Evolutionary conservation across 2,329 filamentous ascomycete species (phyloP), one percentile per base, ranked within the genome.

Genomic region (Chrysosporium queenslandicum): DNA sequence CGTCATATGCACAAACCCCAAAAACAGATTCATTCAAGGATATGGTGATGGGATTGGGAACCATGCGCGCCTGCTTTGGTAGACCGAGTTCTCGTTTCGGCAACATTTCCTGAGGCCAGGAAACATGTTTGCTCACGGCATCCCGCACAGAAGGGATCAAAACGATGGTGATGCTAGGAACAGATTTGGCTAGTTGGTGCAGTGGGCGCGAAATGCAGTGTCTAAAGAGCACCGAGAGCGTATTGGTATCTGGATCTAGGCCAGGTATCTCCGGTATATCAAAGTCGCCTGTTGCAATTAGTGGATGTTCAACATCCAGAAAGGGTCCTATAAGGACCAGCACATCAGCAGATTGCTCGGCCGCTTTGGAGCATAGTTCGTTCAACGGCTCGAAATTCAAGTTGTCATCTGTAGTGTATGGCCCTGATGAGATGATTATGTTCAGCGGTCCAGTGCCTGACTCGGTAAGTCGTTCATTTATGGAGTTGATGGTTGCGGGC

Each of bases 381-480:
- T 89, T 82, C 1, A 98, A 74, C 6, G 91, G 86, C 62, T 94
- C 86, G 64, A 90, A 98, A 58, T 89, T 85, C 42, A 98, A 81
- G 63, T 94, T 94, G 62, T 91, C 86, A 60, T 97, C 90, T 2
- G 89, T 82, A 0, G 90, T 95, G 68, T 94, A 98, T 0, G 92
- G 92, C 0, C 92, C 92, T 0, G 88, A 80, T 1, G 85, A 87
- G 54, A 91, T 77, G 34, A 96, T 68, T 47, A 94, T 74, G 60
- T 78, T 89, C 16, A 97, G 70, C 0, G 91, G 89, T 7, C 80
- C 73, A 0, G 80, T 77, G 2, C 75, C 71, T 56, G 82, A 79
- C 78, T 82, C 77, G 16, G 79, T 77, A 9, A 94, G 75, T 54
- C 82, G 81, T 51, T 86, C 76, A 42, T 85, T 81, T 66, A 88